Evolutionary conservation across 192 early-diverging fungal species (phyloP), one percentile per base, ranked within the genome.

Genomic region (Gigaspora rosea): DNA sequence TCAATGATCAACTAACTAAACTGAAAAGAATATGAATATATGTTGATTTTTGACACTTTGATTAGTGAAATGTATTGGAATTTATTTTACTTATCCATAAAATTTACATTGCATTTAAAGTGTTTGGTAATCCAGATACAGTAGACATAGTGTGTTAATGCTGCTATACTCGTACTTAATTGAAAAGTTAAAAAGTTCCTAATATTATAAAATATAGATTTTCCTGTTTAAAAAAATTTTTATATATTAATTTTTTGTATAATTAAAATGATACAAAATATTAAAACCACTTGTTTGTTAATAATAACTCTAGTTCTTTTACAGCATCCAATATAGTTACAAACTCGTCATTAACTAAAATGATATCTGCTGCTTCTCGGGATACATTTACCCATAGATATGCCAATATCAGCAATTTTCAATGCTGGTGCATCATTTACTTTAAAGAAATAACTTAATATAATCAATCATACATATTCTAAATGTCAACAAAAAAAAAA

Each of bases 51-150:
- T 27, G 27, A 1, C 1, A 27, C 27, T 27, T 27, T 27, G 27
- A 27, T 1, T 27, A 27, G 27, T 27, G 27, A 27, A 27, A 27
- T 27, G 27, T 27, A 27, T 27, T 27, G 27, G 27, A 27, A 95
- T 27, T 27, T 27, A 27, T 27, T 1, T 27, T 27, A 27, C 27
- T 27, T 27, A 27, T 27, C 27, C 27, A 98, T 69, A 98, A 83
- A 81, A 98, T 97, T 80, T 98, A 96, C 97, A 98, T 98, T 11
- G 97, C 92, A 80, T 98, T 98, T 72, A 98, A 86, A 57, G 97
- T 96, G 73, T 96, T 96, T 22, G 88, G 85, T 11, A 96, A 82
- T 48, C 95, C 95, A 79, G 96, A 88, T 20, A 97, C 78, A 8
- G 95, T 97, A 13, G 94, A 86, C 35, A 94, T 76, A 22, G 96